Base-by-base conservation (phyloP, 148 eudicot genomes). In the Amaranthus hypochondriacus region DNA sequence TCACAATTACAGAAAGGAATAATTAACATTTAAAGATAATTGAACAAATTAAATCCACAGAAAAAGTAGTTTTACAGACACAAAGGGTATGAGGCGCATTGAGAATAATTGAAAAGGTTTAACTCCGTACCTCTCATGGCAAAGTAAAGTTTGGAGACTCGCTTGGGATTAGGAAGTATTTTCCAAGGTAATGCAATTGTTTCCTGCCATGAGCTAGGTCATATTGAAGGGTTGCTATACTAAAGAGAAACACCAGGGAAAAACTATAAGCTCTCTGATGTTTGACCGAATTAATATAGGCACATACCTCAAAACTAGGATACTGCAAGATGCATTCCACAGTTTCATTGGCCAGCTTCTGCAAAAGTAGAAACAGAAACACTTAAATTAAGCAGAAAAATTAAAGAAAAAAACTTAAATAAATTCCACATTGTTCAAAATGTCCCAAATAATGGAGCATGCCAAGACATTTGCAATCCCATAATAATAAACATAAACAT, bases 241-340 rank as follows among this genome's bases (percentile, higher is more conserved):
- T 11, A 43, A n/a, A 12, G 14, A 49, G 50, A 46, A 68, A 48
- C 3, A 9, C 1, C 18, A 44, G 18, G 59, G 4, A 43, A 50
- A 44, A 69, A 50, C 28, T 59, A 7, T 15, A 67, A 28, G 44
- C 3, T 48, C 15, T 60, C 4, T 44, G 11, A 73, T 56, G 21
- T 47, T 59, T 12, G 0, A 46, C 43, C 42, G 4, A 65, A 44
- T 39, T 28, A 28, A 28, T 28, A 28, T 28, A 28, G 6, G 28
- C 14, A 48, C 82, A 62, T 92, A 92, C 99, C 96, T 87, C 94
- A 86, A 89, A 92, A 86, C 92, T 90, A 56, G 94, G 90, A 85
- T 88, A 95, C 55, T 81, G 84, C 53, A 86, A 66, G 71, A 56
- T 81, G 87, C 87, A 86, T 77, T 90, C 94, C 62, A 80, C 74